Percentiles rank a stretch among this genome's conserved stretches.
phyloP scores from a whole-genome alignment of 2,329 filamentous ascomycete species.

The Rhynchosporium secalis region DNA sequence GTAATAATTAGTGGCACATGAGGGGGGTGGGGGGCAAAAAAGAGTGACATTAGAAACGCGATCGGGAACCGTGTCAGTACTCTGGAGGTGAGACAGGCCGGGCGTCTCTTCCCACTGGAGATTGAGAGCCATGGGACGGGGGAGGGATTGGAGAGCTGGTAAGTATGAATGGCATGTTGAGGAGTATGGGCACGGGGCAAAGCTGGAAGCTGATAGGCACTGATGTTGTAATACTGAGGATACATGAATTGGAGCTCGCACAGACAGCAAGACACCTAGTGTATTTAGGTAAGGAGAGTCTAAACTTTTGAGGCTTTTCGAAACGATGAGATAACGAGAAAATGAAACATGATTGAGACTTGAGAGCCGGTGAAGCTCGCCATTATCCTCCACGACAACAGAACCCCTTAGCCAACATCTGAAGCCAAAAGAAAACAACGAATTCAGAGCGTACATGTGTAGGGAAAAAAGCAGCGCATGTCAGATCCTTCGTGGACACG shows the following conservation, averaged over 20 bases:
- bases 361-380: conserved; percentile 19
- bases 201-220: conserved; percentile 15
- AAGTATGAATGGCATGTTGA: neutral
- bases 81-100: neutral
- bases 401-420: conserved; percentile 22
- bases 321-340: conserved; percentile 27
- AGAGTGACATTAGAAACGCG: neutral
- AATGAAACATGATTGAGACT: conserved; percentile 26
- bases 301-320: conserved; percentile 36
- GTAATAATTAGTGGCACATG: neutral
- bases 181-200: neutral
- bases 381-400: conserved; percentile 20
- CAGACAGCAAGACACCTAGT: conserved; percentile 29
- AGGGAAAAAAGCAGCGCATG: conserved; percentile 29
- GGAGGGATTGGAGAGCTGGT: neutral
- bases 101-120: neutral
- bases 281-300: conserved; percentile 30
- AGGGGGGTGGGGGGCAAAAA: neutral
- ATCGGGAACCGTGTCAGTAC: neutral
- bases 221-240: conserved; percentile 18
- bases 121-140: neutral
- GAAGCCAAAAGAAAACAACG: conserved; percentile 26
- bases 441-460: conserved; percentile 34
- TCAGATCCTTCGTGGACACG: conserved; percentile 41
- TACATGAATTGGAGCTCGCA: conserved; percentile 30